Conservation (phyloP, 78 protist genomes). For the Thecamonas trahens region DNA sequence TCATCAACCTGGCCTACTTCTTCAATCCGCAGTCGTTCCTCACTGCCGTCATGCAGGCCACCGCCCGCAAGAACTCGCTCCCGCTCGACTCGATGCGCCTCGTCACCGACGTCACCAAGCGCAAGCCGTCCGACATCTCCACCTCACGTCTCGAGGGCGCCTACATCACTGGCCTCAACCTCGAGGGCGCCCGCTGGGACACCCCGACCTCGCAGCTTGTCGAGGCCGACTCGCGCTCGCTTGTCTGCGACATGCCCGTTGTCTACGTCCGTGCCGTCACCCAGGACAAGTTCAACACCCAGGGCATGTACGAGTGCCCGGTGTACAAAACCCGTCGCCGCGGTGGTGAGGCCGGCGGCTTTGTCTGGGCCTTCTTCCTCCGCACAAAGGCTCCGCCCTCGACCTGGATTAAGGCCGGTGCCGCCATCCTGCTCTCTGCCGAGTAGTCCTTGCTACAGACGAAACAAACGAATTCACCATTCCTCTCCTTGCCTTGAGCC, state of each 20-base stretch:
- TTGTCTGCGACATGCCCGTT: slow-evolving; percentile 58
- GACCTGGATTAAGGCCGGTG: slow-evolving; percentile 78
- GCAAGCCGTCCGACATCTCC: slow-evolving; percentile 7
- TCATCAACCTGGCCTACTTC: slow-evolving; percentile 48
- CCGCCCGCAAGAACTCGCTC: slow-evolving; percentile 61
- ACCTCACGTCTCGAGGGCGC: slow-evolving; percentile 54
- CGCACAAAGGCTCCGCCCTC: slow-evolving; percentile 25
- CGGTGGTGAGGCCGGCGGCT: slow-evolving; percentile 40
- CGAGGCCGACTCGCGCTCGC: slow-evolving; percentile 48
- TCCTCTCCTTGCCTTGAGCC: too few relatives aligned
- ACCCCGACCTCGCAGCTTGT: slow-evolving; percentile 14
- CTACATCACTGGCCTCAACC: slow-evolving; percentile 57
- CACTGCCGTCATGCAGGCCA: slow-evolving; percentile 68
- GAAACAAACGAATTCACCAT: too few relatives aligned
- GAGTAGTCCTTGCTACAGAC: too few relatives aligned
- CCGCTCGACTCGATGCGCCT: slow-evolving; percentile 56
- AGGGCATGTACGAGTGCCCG: slow-evolving; percentile 63
- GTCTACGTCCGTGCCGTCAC: slow-evolving; percentile 36
- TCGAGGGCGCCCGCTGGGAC: slow-evolving; percentile 83
- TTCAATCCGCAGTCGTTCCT: slow-evolving; percentile 76
- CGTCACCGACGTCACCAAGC: slow-evolving; percentile 58
- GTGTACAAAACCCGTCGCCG: slow-evolving; percentile 52
- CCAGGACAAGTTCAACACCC: slow-evolving; percentile 38
- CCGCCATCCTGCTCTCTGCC: slow-evolving; percentile 33
- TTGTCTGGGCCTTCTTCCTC: slow-evolving; percentile 46